Conservation (phyloP, 352 stramenopile species). For the Phytophthora europaea region DNA sequence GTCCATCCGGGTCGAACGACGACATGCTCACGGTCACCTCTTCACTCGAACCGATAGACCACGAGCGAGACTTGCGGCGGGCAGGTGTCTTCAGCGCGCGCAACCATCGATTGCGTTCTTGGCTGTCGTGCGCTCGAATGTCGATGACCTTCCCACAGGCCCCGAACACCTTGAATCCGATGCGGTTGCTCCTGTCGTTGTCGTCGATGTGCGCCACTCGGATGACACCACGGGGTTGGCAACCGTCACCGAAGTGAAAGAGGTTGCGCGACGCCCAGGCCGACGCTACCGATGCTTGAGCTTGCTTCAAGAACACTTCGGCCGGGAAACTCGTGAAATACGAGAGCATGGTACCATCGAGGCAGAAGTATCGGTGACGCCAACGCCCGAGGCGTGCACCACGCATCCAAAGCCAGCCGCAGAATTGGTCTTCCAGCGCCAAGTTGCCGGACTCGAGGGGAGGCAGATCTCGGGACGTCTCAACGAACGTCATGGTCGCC, state of each 20-base stretch:
- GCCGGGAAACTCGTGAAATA: conserved; percentile 80
- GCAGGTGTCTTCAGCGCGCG: conserved; percentile 70
- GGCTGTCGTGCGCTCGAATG: conserved; percentile 67
- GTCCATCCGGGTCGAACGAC: conserved; percentile 64
- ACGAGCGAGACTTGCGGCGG: conserved; percentile 68
- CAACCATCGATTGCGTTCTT: conserved; percentile 79
- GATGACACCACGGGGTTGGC: conserved; percentile 70
- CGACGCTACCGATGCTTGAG: conserved; percentile 35
- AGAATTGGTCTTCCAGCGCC: conserved; percentile 78
- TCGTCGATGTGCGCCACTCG: conserved; percentile 81
- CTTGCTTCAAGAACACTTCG: conserved; percentile 79
- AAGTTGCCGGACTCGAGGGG: conserved; percentile 55
- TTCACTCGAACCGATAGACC: conserved; percentile 60
- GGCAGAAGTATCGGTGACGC: conserved; percentile 81
- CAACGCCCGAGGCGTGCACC: conserved; percentile 65
- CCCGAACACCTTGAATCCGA: conserved; percentile 81
- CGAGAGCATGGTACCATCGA: conserved; percentile 73
- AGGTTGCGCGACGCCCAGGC: conserved; percentile 39
- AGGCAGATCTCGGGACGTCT: conserved; percentile 46
- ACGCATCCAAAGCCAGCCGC: conserved; percentile 87
- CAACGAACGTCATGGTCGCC: conserved; percentile 41
- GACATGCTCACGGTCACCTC: conserved; percentile 65
- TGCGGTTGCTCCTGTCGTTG: conserved; percentile 48
- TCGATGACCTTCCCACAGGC: conserved; percentile 75
- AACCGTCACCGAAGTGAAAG: conserved; percentile 62